These are phyloP conservation scores for Leccinum subgranulosum DNA, from an alignment of 768 basidiomycete species.

Conservation along the genomic window DNA sequence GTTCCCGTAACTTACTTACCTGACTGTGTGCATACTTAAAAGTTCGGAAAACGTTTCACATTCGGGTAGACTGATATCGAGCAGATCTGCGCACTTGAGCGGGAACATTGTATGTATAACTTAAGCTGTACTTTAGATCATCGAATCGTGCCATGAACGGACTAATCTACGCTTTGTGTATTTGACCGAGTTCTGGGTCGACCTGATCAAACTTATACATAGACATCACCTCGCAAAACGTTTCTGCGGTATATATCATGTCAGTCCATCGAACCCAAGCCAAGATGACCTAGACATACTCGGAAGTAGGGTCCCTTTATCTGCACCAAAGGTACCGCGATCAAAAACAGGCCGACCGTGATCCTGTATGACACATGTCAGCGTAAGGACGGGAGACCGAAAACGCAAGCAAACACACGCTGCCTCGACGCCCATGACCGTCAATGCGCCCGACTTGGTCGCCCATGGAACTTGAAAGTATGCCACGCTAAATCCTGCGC, in stretches of 20 bases:
- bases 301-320: constrained; percentile 32
- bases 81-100: not conserved
- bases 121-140: not conserved
- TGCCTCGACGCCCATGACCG: constrained; percentile 39
- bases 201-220: not conserved
- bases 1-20: not conserved
- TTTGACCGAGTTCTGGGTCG: not conserved
- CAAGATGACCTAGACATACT: constrained; percentile 20
- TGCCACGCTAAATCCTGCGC: constrained; percentile 35
- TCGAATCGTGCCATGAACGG: not conserved
- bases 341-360: constrained; percentile 32
- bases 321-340: constrained; percentile 38
- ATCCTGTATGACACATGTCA: constrained; percentile 21
- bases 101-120: not conserved
- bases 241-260: constrained; percentile 6
- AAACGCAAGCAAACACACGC: constrained; percentile 22
- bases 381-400: not conserved
- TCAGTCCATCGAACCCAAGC: not conserved
- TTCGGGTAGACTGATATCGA: too few relatives aligned
- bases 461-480: constrained; percentile 43
- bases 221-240: constrained; percentile 17
- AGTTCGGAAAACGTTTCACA: too few relatives aligned
- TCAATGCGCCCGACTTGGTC: constrained; percentile 31
- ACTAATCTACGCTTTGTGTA: not conserved
- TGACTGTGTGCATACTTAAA: not conserved